Percentiles rank a stretch among this genome's conserved stretches.
Conservation (phyloP, 2,329 filamentous ascomycete genomes). For the Pseudopithomyces maydicus region DNA sequence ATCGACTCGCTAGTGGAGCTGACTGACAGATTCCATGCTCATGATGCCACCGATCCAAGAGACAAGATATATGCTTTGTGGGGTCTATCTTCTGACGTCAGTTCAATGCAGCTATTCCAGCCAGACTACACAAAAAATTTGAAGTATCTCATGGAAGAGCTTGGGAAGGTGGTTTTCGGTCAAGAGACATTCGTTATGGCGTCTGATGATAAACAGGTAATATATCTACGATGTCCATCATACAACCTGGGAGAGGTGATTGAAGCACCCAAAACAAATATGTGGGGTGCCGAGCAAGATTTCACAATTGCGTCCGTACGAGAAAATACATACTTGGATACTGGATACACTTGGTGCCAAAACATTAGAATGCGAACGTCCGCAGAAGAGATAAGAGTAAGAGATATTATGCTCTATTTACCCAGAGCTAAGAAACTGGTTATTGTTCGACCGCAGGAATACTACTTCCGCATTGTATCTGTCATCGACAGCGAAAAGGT, state of each 20-base stretch:
- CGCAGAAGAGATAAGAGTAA: not conserved
- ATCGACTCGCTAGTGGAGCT: conserved; percentile 6
- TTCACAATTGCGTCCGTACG: not conserved
- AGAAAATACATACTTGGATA: not conserved
- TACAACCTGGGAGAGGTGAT: not conserved
- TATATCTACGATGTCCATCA: not conserved
- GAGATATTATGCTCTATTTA: not conserved
- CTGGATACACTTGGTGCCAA: not conserved
- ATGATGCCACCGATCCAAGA: conserved; percentile 7
- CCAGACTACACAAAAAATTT: conserved; percentile 7
- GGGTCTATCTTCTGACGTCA: conserved; percentile 1
- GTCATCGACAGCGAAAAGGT: not conserved
- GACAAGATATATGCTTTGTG: conserved; percentile 15
- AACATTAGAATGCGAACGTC: not conserved
- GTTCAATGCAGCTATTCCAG: not conserved
- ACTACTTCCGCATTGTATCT: not conserved
- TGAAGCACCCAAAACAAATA: not conserved
- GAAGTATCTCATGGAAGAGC: not conserved
- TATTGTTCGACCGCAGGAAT: not conserved
- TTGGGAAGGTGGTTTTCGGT: not conserved
- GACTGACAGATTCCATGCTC: conserved; percentile 10
- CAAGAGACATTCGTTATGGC: not conserved
- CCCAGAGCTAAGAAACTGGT: not conserved
- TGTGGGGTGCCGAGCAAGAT: not conserved
- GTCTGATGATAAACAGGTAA: not conserved